Conservation (phyloP, 1,139 yeast species). For the Hemisphaericaspora lyxosophila region DNA sequence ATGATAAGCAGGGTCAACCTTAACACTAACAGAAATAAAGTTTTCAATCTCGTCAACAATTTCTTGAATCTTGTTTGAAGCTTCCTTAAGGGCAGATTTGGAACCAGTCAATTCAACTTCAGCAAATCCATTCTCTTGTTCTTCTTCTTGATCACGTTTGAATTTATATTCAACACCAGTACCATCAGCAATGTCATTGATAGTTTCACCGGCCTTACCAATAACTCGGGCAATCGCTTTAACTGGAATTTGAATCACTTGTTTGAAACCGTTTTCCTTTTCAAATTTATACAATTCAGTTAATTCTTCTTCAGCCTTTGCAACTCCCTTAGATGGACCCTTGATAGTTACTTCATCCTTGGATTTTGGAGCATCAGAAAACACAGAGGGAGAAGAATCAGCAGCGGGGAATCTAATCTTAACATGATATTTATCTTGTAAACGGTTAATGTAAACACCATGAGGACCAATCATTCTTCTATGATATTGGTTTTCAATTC, state of each 20-base stretch:
- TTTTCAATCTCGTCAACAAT: slow-evolving; percentile 71
- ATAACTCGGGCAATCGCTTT: slow-evolving; percentile 79
- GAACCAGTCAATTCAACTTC: slow-evolving; percentile 79
- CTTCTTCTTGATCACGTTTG: slow-evolving; percentile 45
- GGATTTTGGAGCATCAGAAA: slow-evolving; percentile 37
- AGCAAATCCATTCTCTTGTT: slow-evolving; percentile 45
- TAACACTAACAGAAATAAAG: slow-evolving; percentile 57
- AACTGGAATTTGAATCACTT: slow-evolving; percentile 63
- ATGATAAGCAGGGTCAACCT: slow-evolving; percentile 78
- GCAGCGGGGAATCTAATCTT: slow-evolving; percentile 69
- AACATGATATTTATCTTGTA: slow-evolving; percentile 87
- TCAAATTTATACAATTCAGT: slow-evolving; percentile 83
- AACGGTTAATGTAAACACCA: slow-evolving; percentile 78
- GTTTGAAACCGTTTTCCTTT: slow-evolving; percentile 77
- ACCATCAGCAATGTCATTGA: slow-evolving; percentile 79
- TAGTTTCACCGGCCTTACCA: slow-evolving; percentile 84
- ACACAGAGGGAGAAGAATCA: slow-evolving; percentile 27
- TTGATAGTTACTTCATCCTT: slow-evolving; percentile 73
- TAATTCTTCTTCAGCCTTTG: slow-evolving; percentile 83
- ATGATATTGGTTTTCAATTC: slow-evolving; percentile 77
- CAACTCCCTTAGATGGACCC: slow-evolving; percentile 91
- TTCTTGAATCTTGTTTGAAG: slow-evolving; percentile 59
- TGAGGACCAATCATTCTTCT: slow-evolving; percentile 81
- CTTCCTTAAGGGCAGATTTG: slow-evolving; percentile 74
- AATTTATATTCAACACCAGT: slow-evolving; percentile 76